Percentiles rank a stretch among this genome's conserved stretches.
Conservation (phyloP, 148 eudicot genomes). For the Persicaria tinctoria region DNA sequence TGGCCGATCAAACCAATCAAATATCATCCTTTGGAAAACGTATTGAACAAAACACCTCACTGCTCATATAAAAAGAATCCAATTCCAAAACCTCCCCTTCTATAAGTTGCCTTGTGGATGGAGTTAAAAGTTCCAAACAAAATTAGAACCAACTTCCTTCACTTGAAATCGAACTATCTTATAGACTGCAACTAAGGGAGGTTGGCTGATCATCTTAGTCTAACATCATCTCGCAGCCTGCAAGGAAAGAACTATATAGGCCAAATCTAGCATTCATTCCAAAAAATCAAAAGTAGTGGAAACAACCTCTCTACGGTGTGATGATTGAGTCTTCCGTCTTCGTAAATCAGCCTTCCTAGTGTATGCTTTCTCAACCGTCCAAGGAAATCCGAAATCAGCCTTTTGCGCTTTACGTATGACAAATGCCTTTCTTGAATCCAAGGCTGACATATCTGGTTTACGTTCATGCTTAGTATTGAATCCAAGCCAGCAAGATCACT, state of each 20-base stretch:
- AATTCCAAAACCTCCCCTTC: too few relatives aligned
- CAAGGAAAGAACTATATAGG: slow-evolving; percentile 34
- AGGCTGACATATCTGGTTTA: slow-evolving; percentile 70
- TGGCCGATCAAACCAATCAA: too few relatives aligned
- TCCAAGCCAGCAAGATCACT: not conserved
- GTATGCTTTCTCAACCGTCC: slow-evolving; percentile 43
- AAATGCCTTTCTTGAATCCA: slow-evolving; percentile 56
- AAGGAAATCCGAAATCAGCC: slow-evolving; percentile 59
- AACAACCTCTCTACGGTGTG: slow-evolving; percentile 38
- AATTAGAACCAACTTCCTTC: too few relatives aligned
- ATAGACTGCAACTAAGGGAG: too few relatives aligned
- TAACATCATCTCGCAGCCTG: slow-evolving; percentile 55
- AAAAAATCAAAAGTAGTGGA: not conserved
- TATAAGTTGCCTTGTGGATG: too few relatives aligned
- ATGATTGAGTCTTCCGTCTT: slow-evolving; percentile 42
- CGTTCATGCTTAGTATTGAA: not conserved
- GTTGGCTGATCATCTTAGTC: too few relatives aligned
- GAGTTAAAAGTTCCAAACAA: too few relatives aligned
- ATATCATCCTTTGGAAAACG: too few relatives aligned
- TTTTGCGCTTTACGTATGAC: slow-evolving; percentile 56
- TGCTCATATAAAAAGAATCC: too few relatives aligned
- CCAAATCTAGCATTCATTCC: not conserved
- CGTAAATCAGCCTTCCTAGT: slow-evolving; percentile 45
- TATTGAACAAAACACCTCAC: too few relatives aligned
- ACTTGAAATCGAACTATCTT: too few relatives aligned